These are phyloP conservation scores for Lolium multiflorum DNA, from an alignment of 176 grass and related monocot genomes.

Conservation along the genomic window DNA sequence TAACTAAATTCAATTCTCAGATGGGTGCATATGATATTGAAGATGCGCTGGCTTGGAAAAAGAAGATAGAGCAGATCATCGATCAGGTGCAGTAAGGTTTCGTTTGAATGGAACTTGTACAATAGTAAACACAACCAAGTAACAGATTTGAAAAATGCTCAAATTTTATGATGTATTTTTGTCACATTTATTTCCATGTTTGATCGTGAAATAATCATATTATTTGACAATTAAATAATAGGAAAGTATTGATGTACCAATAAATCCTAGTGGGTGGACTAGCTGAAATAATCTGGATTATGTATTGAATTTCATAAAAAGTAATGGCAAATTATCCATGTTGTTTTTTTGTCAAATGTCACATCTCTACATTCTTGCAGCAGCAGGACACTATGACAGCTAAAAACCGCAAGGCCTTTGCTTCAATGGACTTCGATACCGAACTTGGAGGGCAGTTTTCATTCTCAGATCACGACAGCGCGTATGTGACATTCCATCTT, in stretches of 20 bases:
- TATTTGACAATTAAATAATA: conserved; percentile 11
- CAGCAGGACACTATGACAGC: conserved; percentile 63
- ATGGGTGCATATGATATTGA: conserved; percentile 92
- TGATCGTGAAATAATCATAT: neutral
- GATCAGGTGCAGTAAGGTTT: conserved; percentile 72
- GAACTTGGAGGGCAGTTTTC: conserved; percentile 63
- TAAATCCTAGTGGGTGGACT: conserved; percentile 34
- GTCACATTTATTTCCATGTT: neutral
- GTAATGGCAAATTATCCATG: neutral
- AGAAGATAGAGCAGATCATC: conserved; percentile 85
- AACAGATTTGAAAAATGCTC: neutral
- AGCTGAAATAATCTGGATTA: neutral
- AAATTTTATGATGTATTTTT: neutral
- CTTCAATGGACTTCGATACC: conserved; percentile 70
- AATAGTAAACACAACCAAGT: neutral
- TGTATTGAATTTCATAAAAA: neutral
- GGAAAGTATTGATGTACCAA: neutral
- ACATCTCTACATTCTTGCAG: conserved; percentile 46
- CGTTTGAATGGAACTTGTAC: neutral
- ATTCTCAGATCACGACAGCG: conserved; percentile 74
- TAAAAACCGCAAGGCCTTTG: conserved; percentile 63
- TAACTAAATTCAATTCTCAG: conserved; percentile 45
- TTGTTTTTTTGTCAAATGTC: conserved; percentile 11
- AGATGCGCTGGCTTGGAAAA: conserved; percentile 86
- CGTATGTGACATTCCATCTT: conserved; percentile 56